A percentile compares a stretch with the other conserved stretches of the same genome.
These are phyloP conservation scores for Nannizzia gypsea DNA, from an alignment of 2,329 filamentous ascomycete species.

Conservation along the genomic window DNA sequence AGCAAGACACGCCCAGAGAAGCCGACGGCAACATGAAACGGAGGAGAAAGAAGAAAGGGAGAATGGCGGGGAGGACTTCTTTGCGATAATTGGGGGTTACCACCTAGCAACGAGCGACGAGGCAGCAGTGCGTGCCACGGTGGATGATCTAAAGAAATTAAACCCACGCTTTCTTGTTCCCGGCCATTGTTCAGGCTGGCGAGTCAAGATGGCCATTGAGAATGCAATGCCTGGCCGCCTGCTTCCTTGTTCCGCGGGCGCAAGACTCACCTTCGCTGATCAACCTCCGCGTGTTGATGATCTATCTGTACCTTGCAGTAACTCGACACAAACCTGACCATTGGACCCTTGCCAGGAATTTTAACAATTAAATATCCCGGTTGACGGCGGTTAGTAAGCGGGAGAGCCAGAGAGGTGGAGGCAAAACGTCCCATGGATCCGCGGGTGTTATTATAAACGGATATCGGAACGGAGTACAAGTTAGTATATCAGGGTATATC, in stretches of 20 bases:
- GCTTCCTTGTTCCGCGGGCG: conserved; percentile 42
- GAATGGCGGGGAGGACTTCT: conserved; percentile 29
- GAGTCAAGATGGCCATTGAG: conserved; percentile 43
- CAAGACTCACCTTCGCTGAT: conserved; percentile 17
- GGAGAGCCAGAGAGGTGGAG: neutral
- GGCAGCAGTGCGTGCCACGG: conserved; percentile 34
- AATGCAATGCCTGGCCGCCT: conserved; percentile 40
- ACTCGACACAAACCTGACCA: neutral
- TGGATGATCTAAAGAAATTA: conserved; percentile 39
- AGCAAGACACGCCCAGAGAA: conserved; percentile 32
- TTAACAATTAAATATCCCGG: neutral
- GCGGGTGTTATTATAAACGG: neutral
- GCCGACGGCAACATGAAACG: conserved; percentile 23
- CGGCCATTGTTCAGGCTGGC: conserved; percentile 47
- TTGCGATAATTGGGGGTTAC: conserved; percentile 44
- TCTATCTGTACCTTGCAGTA: neutral
- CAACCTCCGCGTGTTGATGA: neutral
- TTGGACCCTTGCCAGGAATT: neutral
- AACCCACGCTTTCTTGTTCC: conserved; percentile 41
- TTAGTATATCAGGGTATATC: neutral
- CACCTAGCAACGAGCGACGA: conserved; percentile 40
- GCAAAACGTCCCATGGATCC: neutral
- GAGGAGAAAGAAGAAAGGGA: conserved; percentile 28
- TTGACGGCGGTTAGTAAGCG: neutral
- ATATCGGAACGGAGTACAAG: neutral